Evolutionary conservation across 306 rosid species (phyloP).

Genomic region (Corylus avellana): DNA sequence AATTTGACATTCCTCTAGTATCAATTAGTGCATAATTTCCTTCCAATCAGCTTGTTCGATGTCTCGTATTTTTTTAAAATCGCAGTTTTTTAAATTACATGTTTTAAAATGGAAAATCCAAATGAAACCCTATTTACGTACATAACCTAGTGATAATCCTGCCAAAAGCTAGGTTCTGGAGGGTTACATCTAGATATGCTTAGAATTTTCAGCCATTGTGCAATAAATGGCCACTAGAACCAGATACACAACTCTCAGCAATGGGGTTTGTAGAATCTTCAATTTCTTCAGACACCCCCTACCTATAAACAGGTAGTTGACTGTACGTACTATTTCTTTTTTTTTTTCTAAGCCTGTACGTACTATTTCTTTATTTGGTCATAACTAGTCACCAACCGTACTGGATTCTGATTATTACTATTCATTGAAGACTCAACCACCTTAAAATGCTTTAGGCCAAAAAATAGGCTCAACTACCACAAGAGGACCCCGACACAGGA

Average conservation of each 20-base stretch:
- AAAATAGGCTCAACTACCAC: too few species aligned
- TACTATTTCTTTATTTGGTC: too few species aligned
- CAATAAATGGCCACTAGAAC: neutral
- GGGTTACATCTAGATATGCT: neutral
- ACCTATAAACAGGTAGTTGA: neutral
- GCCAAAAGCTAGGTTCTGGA: too few species aligned
- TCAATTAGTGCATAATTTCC: neutral
- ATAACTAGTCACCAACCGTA: too few species aligned
- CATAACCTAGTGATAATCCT: too few species aligned
- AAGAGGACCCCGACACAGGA: neutral
- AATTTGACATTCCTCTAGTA: neutral
- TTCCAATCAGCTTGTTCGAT: neutral
- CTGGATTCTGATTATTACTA: too few species aligned
- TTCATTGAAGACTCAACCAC: neutral
- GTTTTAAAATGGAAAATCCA: too few species aligned
- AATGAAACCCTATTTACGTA: too few species aligned
- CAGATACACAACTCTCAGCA: neutral
- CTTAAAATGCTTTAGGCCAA: neutral
- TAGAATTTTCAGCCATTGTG: neutral
- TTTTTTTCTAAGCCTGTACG: too few species aligned
- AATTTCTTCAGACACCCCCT: neutral
- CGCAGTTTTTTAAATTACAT: too few species aligned
- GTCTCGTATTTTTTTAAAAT: too few species aligned
- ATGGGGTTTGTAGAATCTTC: neutral
- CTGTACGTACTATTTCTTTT: too few species aligned